Evolutionary conservation across 208 protist species (phyloP).

Genomic region (Phytomonas francai): DNA sequence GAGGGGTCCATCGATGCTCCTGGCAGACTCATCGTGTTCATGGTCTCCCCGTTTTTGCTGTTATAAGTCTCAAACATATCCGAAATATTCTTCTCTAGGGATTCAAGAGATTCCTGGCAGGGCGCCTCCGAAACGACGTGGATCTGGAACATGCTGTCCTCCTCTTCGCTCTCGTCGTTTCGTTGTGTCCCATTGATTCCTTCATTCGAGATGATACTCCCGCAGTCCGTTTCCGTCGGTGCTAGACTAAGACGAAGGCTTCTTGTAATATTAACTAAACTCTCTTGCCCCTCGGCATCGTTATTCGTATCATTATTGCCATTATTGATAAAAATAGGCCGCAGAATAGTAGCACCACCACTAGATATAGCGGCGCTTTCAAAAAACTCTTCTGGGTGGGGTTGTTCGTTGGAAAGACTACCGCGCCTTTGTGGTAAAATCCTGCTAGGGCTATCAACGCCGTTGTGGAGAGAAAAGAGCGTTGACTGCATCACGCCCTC

Average conservation of each 20-base stretch:
- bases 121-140: background rate
- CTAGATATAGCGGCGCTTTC: no score
- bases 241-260: background rate
- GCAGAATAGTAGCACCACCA: background rate
- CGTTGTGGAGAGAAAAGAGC: no score
- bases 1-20: background rate
- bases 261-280: background rate
- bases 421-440: no score
- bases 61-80: background rate
- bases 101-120: background rate
- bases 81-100: background rate
- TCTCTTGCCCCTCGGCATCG: background rate
- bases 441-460: no score
- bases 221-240: background rate
- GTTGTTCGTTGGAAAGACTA: no score
- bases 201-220: background rate
- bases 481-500: no score
- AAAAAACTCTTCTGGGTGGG: no score
- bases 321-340: background rate
- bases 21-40: background rate
- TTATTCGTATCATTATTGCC: conserved; percentile 12
- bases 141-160: background rate
- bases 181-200: background rate
- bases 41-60: background rate
- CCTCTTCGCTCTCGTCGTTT: background rate